Conservation (phyloP, 2,329 filamentous ascomycete genomes). For the Fusarium napiforme region DNA sequence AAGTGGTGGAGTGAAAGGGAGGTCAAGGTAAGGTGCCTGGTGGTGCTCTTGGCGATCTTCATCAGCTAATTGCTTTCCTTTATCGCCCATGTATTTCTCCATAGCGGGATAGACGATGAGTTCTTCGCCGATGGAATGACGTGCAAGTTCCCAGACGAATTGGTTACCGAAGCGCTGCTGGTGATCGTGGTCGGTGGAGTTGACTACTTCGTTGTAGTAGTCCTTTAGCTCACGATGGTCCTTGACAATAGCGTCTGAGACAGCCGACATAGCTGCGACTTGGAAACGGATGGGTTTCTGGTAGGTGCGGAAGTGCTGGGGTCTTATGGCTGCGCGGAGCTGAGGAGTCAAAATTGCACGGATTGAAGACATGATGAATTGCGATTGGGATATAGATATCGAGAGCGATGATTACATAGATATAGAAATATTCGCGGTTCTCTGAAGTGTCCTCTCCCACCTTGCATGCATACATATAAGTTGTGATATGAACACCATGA, state of each 20-base stretch:
- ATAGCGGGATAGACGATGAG: slow-evolving; percentile 65
- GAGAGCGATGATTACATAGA: background rate
- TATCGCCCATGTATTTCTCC: slow-evolving; percentile 57
- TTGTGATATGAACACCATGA: background rate
- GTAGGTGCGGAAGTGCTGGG: background rate
- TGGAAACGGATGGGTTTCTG: background rate
- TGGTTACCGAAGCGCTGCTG: slow-evolving; percentile 57
- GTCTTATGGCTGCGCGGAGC: background rate
- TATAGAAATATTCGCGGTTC: background rate
- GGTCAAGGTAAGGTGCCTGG: slow-evolving; percentile 44
- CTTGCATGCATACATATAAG: too few species aligned
- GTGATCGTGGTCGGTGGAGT: slow-evolving; percentile 50
- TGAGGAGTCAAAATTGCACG: background rate
- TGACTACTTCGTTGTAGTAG: slow-evolving; percentile 56
- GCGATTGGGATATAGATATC: background rate
- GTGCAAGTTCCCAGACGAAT: slow-evolving; percentile 61
- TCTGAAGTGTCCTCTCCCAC: too few species aligned
- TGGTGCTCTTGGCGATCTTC: slow-evolving; percentile 59
- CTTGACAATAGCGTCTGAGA: slow-evolving; percentile 44
- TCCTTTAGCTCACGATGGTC: slow-evolving; percentile 48
- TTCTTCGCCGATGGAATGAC: slow-evolving; percentile 61
- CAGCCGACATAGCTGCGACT: background rate
- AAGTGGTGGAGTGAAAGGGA: too few species aligned
- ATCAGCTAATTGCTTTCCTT: slow-evolving; percentile 57
- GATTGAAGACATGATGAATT: slow-evolving; percentile 3